Evolutionary conservation across 306 rosid genomes (phyloP).

Genomic region (Betula pendula): DNA sequence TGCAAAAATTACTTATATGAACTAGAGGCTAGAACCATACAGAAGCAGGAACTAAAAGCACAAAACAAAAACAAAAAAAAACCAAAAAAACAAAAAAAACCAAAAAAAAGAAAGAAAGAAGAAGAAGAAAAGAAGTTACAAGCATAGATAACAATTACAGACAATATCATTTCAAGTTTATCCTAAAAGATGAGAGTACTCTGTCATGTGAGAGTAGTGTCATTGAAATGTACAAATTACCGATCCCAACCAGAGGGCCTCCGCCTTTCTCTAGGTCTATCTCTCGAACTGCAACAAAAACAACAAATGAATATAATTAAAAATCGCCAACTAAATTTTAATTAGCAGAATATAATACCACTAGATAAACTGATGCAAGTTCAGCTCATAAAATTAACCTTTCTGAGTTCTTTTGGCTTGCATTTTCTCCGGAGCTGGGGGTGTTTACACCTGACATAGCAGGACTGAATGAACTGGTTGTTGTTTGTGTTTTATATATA

Average conservation of each 20-base stretch:
- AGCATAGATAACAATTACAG: constrained; percentile 38
- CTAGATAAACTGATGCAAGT: not conserved
- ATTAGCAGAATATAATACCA: not conserved
- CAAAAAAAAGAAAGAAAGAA: too few relatives aligned
- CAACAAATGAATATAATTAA: constrained; percentile 41
- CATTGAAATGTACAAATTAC: constrained; percentile 34
- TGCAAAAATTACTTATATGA: not conserved
- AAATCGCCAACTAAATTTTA: constrained; percentile 6
- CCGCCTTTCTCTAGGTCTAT: constrained; percentile 74
- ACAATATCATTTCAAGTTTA: constrained; percentile 30
- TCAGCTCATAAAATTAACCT: constrained; percentile 47
- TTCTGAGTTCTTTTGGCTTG: constrained; percentile 50
- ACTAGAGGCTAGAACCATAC: not conserved
- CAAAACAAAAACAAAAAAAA: not conserved
- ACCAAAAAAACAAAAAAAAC: too few relatives aligned
- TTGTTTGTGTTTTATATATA: constrained; percentile 33
- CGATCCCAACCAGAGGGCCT: constrained; percentile 94
- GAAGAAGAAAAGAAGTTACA: not conserved
- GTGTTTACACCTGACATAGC: constrained; percentile 44
- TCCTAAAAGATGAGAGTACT: constrained; percentile 25
- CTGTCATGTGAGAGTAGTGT: constrained; percentile 20
- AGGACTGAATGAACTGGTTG: constrained; percentile 39
- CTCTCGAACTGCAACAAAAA: constrained; percentile 58
- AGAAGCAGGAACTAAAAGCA: not conserved
- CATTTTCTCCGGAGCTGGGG: constrained; percentile 40